Conservation (phyloP, 139 green algal genomes). For the Dunaliella primolecta region DNA sequence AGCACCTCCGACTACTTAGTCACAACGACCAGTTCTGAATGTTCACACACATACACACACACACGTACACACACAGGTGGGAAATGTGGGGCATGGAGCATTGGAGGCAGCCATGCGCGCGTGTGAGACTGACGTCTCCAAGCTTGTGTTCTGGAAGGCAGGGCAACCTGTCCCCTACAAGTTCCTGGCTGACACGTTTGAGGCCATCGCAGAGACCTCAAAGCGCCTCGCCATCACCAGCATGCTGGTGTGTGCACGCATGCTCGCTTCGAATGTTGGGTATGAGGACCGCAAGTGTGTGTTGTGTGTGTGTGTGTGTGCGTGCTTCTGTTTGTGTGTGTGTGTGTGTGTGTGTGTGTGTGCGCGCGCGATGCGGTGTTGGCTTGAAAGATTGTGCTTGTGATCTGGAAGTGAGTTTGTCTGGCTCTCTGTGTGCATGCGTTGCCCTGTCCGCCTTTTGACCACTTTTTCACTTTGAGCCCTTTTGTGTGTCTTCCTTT, state of each 20-base stretch:
- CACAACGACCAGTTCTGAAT: too few species aligned
- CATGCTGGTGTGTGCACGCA: slow-evolving; percentile 52
- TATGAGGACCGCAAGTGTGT: neutral
- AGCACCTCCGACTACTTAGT: too few species aligned
- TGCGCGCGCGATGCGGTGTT: neutral
- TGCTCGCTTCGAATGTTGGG: too few species aligned
- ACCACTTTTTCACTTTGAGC: too few species aligned
- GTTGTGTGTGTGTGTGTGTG: too few species aligned
- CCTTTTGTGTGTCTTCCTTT: too few species aligned
- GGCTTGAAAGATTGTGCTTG: too few species aligned
- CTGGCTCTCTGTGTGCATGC: too few species aligned
- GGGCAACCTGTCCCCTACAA: slow-evolving; percentile 75
- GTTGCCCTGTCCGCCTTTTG: too few species aligned
- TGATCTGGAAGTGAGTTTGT: too few species aligned
- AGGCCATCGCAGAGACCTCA: slow-evolving; percentile 46
- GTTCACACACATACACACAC: too few species aligned
- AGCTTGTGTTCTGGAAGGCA: slow-evolving; percentile 48
- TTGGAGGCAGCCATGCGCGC: slow-evolving; percentile 56
- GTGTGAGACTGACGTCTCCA: slow-evolving; percentile 40
- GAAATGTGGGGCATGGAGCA: slow-evolving; percentile 68
- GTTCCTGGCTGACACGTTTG: slow-evolving; percentile 77
- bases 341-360: neutral
- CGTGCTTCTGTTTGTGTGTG: neutral
- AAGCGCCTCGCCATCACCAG: slow-evolving; percentile 72
- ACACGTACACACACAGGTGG: too few species aligned